Percentiles rank a stretch among this genome's conserved stretches.
These are phyloP conservation scores for Penicillium steckii DNA, from an alignment of 495 filamentous ascomycete genomes.

Conservation along the genomic window DNA sequence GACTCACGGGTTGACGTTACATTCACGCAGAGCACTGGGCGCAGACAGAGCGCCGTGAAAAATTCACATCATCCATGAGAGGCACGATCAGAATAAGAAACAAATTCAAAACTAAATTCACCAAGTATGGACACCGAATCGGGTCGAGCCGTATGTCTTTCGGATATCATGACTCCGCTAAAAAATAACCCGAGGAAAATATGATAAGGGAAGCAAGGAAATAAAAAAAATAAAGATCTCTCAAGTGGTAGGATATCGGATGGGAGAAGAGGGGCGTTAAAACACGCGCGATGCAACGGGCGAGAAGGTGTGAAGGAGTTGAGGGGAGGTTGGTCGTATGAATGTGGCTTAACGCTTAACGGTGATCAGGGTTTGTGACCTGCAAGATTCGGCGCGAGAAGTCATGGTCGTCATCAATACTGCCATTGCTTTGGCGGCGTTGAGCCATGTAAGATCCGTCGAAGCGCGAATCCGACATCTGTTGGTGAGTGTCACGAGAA, in stretches of 20 bases:
- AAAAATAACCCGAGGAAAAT: conserved; percentile 23
- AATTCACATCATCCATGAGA: neutral
- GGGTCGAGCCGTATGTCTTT: conserved; percentile 22
- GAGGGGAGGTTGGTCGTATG: conserved; percentile 1
- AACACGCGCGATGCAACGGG: conserved; percentile 4
- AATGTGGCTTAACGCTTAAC: no score
- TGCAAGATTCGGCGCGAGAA: conserved; percentile 95
- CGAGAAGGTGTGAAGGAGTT: neutral
- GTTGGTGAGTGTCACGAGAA: conserved; percentile 13
- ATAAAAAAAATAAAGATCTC: conserved; percentile 12
- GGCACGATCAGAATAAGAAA: conserved; percentile 4
- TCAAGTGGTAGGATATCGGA: neutral
- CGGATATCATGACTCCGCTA: conserved; percentile 31
- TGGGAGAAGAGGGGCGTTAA: conserved; percentile 1
- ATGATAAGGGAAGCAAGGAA: conserved; percentile 9
- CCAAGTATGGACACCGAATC: conserved; percentile 21
- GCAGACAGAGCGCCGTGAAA: no score
- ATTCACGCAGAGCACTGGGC: neutral
- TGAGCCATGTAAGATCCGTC: conserved; percentile 84
- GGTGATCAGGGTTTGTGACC: conserved; percentile 57
- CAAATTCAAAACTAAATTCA: conserved; percentile 8
- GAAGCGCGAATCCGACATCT: conserved; percentile 75
- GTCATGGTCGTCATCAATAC: conserved; percentile 96
- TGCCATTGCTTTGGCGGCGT: conserved; percentile 89
- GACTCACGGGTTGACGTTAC: neutral